Percentiles rank a stretch among this genome's conserved stretches.
These are phyloP conservation scores for Aspergillus indologenus DNA, from an alignment of 495 filamentous ascomycete species.

Conservation along the genomic window DNA sequence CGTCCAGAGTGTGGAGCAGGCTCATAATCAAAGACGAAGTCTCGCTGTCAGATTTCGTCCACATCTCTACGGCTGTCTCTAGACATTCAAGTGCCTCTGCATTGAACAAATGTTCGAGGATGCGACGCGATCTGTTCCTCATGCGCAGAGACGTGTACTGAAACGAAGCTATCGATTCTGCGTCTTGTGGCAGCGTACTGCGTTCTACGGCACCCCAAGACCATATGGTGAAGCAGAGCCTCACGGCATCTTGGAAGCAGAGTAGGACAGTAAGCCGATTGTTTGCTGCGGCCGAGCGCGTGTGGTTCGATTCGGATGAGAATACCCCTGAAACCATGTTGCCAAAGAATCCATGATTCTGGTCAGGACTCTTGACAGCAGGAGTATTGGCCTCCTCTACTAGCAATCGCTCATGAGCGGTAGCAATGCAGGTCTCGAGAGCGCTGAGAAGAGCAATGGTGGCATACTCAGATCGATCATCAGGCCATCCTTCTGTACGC, in stretches of 20 bases:
- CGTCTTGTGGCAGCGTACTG: conserved; percentile 56
- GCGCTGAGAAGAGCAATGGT: conserved; percentile 78
- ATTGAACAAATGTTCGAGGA: conserved; percentile 89
- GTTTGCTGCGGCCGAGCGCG: conserved; percentile 78
- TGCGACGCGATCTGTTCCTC: conserved; percentile 79
- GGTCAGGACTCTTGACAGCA: conserved; percentile 73
- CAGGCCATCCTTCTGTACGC: conserved; percentile 41
- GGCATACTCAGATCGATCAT: conserved; percentile 44
- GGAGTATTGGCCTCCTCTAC: conserved; percentile 68
- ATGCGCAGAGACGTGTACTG: conserved; percentile 84
- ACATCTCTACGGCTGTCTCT: conserved; percentile 83
- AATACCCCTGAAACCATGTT: conserved; percentile 97
- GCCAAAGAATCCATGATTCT: conserved; percentile 88
- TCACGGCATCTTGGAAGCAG: conserved; percentile 94
- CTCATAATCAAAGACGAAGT: conserved; percentile 62
- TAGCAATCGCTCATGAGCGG: conserved; percentile 79
- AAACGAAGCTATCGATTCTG: conserved; percentile 75
- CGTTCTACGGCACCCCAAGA: conserved; percentile 75
- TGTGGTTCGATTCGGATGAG: conserved; percentile 69
- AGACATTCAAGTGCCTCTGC: conserved; percentile 94
- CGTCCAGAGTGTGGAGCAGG: conserved; percentile 86
- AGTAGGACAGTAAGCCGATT: conserved; percentile 88
- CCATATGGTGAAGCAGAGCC: conserved; percentile 91
- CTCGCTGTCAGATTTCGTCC: conserved; percentile 53
- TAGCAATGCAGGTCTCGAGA: conserved; percentile 84